Conservation (phyloP, 495 filamentous ascomycete genomes). For the Hypomontagnella monticulosa region DNA sequence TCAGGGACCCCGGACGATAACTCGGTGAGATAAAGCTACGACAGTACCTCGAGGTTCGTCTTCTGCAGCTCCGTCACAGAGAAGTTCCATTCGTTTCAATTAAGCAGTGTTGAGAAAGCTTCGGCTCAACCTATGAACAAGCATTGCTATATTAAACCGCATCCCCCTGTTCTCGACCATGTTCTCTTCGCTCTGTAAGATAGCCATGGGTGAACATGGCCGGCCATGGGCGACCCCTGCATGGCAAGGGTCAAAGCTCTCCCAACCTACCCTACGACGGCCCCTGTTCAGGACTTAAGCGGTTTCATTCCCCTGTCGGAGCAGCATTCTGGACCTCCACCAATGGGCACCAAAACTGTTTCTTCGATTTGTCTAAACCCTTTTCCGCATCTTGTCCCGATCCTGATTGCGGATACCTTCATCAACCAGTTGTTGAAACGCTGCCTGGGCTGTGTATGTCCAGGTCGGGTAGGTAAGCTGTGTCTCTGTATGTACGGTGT, state of each 20-base stretch:
- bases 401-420: constrained; percentile 34
- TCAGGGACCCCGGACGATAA: background rate
- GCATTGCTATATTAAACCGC: constrained; percentile 35
- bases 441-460: constrained; percentile 4
- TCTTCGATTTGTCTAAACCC: constrained; percentile 38
- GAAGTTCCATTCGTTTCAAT: constrained; percentile 35
- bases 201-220: constrained; percentile 12
- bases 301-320: constrained; percentile 12
- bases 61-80: constrained; percentile 28
- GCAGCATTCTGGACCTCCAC: constrained; percentile 40
- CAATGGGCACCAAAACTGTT: background rate
- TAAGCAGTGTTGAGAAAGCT: constrained; percentile 34
- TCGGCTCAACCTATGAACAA: constrained; percentile 24
- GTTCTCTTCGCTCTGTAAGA: constrained; percentile 1
- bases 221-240: constrained; percentile 24
- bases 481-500: constrained; percentile 5
- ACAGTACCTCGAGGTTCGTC: constrained; percentile 2
- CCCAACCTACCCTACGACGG: constrained; percentile 2
- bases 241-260: constrained; percentile 35
- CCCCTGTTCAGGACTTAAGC: constrained; percentile 3
- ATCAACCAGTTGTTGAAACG: constrained; percentile 37
- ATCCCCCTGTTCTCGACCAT: constrained; percentile 18
- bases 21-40: background rate
- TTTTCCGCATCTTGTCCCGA: constrained; percentile 36
- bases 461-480: constrained; percentile 3